Evolutionary conservation across 75 land plant species (phyloP), one percentile per base, ranked within the genome.

Genomic region (Pinus tabuliformis): DNA sequence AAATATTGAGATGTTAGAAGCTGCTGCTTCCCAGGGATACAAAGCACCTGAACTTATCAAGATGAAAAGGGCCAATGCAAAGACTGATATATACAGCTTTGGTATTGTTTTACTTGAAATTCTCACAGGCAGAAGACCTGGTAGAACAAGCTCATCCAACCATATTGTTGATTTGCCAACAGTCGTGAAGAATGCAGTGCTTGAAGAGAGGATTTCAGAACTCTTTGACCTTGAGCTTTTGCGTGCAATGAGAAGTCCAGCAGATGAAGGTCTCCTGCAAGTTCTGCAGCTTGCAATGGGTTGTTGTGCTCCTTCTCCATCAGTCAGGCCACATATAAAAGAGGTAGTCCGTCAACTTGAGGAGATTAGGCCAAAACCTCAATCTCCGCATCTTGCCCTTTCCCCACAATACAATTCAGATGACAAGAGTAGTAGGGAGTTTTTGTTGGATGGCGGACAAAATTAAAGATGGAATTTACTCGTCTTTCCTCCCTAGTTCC

Each of bases 281-380:
- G 82, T 82, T 33, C 70, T 82, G 59, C 81, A 79, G 75, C 83
- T 82, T 52, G 83, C 83, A 9, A 82, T 82, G 83, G 83, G 83
- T 26, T 82, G 83, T 12, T 82, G 83, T 73, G 83, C 83, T 22
- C 83, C 83, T 16, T 78, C 81, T 56, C 83, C 83, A 17, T 18
- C 57, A 6, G 82, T 73, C 22, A 59, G 83, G 39, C 83, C 83
- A 57, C 58, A 82, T 58, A 78, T 82, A 54, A 82, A 78, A 75
- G 83, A 82, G 63, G 81, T 82, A n/a, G 80, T 82, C n/a, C 45
- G 81, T 42, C 83, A 79, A 75, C 83, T 82, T 24, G 83, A 82
- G 45, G 83, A 82, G 37, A 79, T 82, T 24, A 62, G 82, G 17
- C 83, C 83, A 57, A 82, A 78, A 58, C 45, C 58, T 37, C 81